These are phyloP conservation scores for Citrullus amarus DNA, from an alignment of 306 rosid species.

Conservation along the genomic window DNA sequence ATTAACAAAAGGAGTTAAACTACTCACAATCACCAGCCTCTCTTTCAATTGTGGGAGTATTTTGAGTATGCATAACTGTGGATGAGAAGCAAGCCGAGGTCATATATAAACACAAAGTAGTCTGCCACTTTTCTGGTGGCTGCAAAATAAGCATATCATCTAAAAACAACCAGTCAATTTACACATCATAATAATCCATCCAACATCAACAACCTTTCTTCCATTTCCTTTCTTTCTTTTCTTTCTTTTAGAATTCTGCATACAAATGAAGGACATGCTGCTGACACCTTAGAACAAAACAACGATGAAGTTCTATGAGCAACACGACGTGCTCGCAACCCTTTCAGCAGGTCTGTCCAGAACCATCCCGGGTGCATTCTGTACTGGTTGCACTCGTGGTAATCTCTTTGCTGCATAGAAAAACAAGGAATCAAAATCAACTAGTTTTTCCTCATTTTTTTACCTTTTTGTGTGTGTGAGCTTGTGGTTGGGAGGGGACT, in stretches of 20 bases:
- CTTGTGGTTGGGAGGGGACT: neutral
- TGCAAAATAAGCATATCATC: constrained; percentile 1
- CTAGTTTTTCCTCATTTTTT: neutral
- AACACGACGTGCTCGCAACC: constrained; percentile 6
- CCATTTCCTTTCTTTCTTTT: neutral
- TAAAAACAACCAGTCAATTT: constrained; percentile 5
- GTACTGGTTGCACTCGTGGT: constrained; percentile 9
- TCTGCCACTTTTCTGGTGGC: constrained; percentile 6
- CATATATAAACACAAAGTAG: constrained; percentile 1
- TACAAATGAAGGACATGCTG: neutral
- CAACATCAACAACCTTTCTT: neutral
- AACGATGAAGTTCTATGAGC: neutral
- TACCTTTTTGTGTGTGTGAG: neutral
- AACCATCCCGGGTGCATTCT: constrained; percentile 10
- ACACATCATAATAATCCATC: constrained; percentile 5
- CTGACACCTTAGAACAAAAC: neutral
- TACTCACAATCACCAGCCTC: neutral
- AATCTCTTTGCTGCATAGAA: constrained; percentile 4
- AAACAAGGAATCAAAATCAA: neutral
- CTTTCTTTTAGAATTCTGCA: neutral
- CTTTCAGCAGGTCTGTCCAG: constrained; percentile 8
- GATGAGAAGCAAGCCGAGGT: neutral
- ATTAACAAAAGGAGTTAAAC: neutral
- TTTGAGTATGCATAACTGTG: neutral
- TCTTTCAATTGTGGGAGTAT: neutral